Evolutionary conservation across 75 land plant species (phyloP).

Genomic region (Pseudotsuga menziesii): DNA sequence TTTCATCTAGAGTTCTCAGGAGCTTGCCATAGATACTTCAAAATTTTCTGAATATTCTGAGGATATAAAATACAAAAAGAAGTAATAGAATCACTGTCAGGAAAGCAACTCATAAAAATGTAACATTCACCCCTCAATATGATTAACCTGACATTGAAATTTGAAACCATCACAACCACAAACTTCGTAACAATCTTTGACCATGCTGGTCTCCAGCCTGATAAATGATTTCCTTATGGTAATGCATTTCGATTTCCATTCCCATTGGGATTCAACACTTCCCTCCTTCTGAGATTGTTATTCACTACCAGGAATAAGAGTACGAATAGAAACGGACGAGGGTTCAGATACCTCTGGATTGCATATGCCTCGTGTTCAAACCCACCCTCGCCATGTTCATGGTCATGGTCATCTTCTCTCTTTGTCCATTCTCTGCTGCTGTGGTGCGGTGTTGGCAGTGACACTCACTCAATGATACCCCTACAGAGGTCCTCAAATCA

Average conservation of each 20-base stretch:
- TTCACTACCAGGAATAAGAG: neutral
- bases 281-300: neutral
- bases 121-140: neutral
- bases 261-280: neutral
- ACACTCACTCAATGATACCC: no score
- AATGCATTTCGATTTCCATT: neutral
- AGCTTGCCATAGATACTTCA: neutral
- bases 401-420: no score
- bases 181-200: neutral
- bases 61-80: neutral
- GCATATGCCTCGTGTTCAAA: no score
- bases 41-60: neutral
- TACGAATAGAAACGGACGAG: no score
- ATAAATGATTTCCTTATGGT: neutral
- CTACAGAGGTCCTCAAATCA: no score
- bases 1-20: neutral
- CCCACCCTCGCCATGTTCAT: no score
- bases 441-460: no score
- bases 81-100: neutral
- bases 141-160: conserved; percentile 2
- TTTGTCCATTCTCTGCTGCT: no score
- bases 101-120: neutral
- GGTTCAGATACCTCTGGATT: no score
- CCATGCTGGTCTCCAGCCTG: neutral
- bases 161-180: neutral